Evolutionary conservation across 1,139 yeast species (phyloP), one percentile per base, ranked within the genome.

Genomic region (Tardiomyces digboiensis): DNA sequence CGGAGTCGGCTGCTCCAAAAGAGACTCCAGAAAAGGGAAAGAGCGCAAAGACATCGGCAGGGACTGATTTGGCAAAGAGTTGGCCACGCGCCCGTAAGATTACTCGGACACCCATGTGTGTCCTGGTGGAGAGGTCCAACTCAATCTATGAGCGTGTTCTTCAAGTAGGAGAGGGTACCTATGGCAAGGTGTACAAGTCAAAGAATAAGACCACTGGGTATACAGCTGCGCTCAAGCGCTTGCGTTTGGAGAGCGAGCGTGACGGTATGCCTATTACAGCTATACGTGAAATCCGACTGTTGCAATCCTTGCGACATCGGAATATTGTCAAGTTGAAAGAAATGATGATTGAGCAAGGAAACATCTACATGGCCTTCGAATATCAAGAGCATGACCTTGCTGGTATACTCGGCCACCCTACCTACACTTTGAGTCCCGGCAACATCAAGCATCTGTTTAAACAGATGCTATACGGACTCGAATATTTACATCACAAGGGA

Each of bases 181-280:
- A 84, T 57, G 88, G 93, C 12, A 74, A 81, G 44, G 94, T 84
- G 8, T 82, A 79, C 67, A 82, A 86, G 65, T 93, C 94, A 0
- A 68, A 68, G 44, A 84, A 87, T 58, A 65, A 66, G 14, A 68
- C 76, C n/a, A 86, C 96, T 0, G 72, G 75, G 5, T 80, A 76
- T 48, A 67, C 72, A 54, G 94, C 88, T 21, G 98, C 98, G 1
- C 68, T 91, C 57, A 91, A 91, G 59, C 75, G 82, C 54, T 70
- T 91, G 41, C 67, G 97, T 48, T 71, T 91, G 59, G 97, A 91
- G 59, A 67, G 80, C 7, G 97, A 91, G 61, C 71, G 88, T 42
- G 98, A 91, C 59, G 97, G 97, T 0, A 87, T 91, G 64, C 98
- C 98, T 1, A 85, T 91, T 19, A 91, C 98, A 0, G 95, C 97